Conservation (phyloP, 148 eudicot genomes). For the Cornus suecica region DNA sequence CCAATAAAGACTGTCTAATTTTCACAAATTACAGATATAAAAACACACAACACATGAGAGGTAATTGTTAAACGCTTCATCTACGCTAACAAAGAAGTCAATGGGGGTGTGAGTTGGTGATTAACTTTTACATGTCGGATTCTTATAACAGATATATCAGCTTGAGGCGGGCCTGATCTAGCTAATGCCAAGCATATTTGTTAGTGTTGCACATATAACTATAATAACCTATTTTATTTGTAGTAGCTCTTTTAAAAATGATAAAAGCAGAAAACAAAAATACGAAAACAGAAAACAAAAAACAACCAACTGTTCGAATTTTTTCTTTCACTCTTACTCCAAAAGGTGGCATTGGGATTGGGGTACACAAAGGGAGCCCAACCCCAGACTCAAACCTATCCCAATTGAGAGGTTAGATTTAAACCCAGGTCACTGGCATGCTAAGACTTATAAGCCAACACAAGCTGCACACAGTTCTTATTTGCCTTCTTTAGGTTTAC, state of each 20-base stretch:
- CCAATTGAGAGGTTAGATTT: not conserved
- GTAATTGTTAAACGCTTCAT: not conserved
- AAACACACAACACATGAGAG: not conserved
- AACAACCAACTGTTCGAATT: too few relatives aligned
- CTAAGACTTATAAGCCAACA: not conserved
- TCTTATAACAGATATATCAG: constrained; percentile 2
- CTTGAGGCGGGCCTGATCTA: not conserved
- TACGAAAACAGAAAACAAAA: not conserved
- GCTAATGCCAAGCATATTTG: not conserved
- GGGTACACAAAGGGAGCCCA: not conserved
- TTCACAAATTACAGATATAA: not conserved
- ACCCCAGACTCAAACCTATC: not conserved
- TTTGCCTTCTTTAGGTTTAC: constrained; percentile 9
- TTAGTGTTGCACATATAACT: not conserved
- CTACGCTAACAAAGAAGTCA: not conserved
- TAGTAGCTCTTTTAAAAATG: not conserved
- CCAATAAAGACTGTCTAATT: not conserved
- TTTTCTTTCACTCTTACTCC: too few relatives aligned
- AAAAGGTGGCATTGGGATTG: not conserved
- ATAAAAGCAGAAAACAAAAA: not conserved
- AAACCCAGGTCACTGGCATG: not conserved
- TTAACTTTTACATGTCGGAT: constrained; percentile 1
- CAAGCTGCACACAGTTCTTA: not conserved
- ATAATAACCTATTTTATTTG: not conserved
- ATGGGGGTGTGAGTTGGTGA: not conserved